These are phyloP conservation scores for Trichoderma sp. DNA, from an alignment of 2,329 filamentous ascomycete species.

Conservation along the genomic window DNA sequence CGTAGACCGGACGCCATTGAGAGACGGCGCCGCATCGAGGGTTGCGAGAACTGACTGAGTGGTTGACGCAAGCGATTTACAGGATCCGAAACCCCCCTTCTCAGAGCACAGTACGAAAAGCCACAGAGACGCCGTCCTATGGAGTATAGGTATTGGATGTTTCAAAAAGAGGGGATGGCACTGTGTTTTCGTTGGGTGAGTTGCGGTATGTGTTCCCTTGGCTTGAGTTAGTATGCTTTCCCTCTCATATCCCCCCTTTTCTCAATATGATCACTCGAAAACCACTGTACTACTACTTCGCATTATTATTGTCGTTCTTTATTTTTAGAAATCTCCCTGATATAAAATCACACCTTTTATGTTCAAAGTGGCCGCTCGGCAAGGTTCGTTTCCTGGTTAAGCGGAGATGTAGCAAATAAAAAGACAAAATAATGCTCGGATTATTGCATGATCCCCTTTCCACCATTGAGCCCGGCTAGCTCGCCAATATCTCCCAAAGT, in stretches of 20 bases:
- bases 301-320: not conserved
- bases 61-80: not conserved
- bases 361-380: not conserved
- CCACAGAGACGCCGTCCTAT: not conserved
- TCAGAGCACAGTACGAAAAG: not conserved
- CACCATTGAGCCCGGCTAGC: not conserved
- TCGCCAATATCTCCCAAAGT: not conserved
- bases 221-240: too few species aligned
- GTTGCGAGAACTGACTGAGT: not conserved
- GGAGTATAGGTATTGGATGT: not conserved
- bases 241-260: not conserved
- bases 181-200: not conserved
- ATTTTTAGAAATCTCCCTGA: not conserved
- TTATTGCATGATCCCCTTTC: not conserved
- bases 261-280: not conserved
- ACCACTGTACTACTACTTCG: not conserved
- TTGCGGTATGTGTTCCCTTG: not conserved
- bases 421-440: not conserved
- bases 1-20: not conserved
- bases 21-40: not conserved
- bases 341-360: not conserved
- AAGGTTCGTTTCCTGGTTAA: not conserved
- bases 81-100: not conserved
- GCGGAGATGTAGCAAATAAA: not conserved
- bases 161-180: not conserved